Evolutionary conservation across 345 rosid genomes (phyloP).

Genomic region (Bruguiera parviflora): DNA sequence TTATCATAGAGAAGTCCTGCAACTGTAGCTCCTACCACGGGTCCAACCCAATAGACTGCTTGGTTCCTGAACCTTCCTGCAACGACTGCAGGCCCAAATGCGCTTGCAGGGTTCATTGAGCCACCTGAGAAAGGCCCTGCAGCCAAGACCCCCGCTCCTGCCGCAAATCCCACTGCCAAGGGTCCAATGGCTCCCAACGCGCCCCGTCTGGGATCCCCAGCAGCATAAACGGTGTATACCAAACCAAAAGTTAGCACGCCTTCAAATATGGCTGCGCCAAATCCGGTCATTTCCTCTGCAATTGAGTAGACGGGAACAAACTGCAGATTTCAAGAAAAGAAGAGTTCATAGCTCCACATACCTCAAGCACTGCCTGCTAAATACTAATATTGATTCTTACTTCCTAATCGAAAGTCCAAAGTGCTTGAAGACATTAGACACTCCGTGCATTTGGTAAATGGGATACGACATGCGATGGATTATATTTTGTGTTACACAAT

Average conservation of each 20-base stretch:
- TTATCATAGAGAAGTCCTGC: constrained; percentile 78
- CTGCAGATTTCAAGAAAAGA: constrained; percentile 27
- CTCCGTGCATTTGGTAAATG: too few relatives aligned
- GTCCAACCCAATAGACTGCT: constrained; percentile 94
- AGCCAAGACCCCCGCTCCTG: constrained; percentile 71
- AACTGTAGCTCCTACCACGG: constrained; percentile 62
- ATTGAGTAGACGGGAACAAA: constrained; percentile 51
- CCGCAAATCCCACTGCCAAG: constrained; percentile 55
- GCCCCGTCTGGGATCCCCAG: constrained; percentile 51
- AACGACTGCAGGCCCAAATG: constrained; percentile 70
- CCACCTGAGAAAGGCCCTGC: constrained; percentile 89
- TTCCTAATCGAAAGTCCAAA: too few relatives aligned
- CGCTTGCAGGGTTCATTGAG: constrained; percentile 81
- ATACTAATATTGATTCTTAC: too few relatives aligned
- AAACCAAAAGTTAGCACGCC: constrained; percentile 64
- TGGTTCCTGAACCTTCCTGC: constrained; percentile 78
- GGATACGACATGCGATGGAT: too few relatives aligned
- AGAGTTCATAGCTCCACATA: too few relatives aligned
- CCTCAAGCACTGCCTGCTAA: too few relatives aligned
- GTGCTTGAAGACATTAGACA: too few relatives aligned
- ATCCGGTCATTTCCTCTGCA: constrained; percentile 83
- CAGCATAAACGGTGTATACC: constrained; percentile 69
- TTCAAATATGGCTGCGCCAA: constrained; percentile 81
- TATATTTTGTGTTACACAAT: too few relatives aligned
- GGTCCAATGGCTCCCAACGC: constrained; percentile 46